Percentiles rank a stretch among this genome's conserved stretches.
These are phyloP conservation scores for Lyophyllum shimeji DNA, from an alignment of 768 basidiomycete genomes.

Conservation along the genomic window DNA sequence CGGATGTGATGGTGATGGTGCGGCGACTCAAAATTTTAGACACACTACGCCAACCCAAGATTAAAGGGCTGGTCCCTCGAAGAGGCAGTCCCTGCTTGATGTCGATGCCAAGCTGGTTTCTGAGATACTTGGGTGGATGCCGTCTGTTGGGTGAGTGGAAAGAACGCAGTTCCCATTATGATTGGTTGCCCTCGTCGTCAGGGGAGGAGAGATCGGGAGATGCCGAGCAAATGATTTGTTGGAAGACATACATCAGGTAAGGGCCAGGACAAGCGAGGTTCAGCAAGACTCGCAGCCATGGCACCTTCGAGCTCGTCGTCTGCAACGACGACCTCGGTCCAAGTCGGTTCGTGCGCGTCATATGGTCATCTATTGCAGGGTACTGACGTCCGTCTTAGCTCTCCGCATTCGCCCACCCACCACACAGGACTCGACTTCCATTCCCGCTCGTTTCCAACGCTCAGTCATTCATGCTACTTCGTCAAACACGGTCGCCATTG, in stretches of 20 bases:
- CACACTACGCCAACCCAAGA: not conserved
- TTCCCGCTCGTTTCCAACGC: constrained; percentile 93
- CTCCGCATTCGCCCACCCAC: constrained; percentile 90
- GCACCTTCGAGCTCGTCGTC: constrained; percentile 71
- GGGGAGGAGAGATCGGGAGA: constrained; percentile 27
- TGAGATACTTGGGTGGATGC: not conserved
- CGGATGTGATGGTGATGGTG: not conserved
- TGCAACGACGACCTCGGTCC: constrained; percentile 81
- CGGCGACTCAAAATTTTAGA: not conserved
- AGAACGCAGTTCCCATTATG: not conserved
- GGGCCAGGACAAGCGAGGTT: constrained; percentile 12
- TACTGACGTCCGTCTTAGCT: constrained; percentile 43
- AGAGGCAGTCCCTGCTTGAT: not conserved
- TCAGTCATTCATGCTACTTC: constrained; percentile 80
- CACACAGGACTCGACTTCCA: constrained; percentile 77
- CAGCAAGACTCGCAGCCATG: constrained; percentile 54
- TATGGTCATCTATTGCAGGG: not conserved
- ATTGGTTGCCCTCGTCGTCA: constrained; percentile 3
- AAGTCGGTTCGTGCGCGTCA: constrained; percentile 78
- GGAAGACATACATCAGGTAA: constrained; percentile 19
- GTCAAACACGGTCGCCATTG: constrained; percentile 78
- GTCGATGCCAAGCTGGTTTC: not conserved
- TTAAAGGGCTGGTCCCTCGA: not conserved
- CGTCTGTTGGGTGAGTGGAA: not conserved
- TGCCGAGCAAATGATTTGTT: constrained; percentile 35